These are phyloP conservation scores for Digitaria exilis DNA, from an alignment of 202 grass and related monocot genomes.

Conservation along the genomic window DNA sequence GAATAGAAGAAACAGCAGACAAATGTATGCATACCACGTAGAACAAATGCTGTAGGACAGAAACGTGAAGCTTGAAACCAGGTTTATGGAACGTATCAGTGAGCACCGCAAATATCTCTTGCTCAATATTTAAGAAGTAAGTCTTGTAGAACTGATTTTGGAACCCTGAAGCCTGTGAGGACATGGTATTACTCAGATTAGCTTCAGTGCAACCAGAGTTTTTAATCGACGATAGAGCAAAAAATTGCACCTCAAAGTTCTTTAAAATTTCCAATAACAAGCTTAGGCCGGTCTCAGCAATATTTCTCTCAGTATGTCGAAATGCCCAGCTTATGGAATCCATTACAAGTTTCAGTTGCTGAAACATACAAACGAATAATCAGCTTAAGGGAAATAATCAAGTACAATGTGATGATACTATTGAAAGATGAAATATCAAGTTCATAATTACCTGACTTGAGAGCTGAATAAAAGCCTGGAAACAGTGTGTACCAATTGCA, in stretches of 20 bases:
- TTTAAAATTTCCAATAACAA: constrained; percentile 66
- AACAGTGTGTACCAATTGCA: constrained; percentile 68
- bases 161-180: constrained; percentile 60
- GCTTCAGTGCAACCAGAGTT: not conserved
- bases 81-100: constrained; percentile 73
- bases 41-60: constrained; percentile 65
- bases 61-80: constrained; percentile 65
- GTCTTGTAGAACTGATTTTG: constrained; percentile 69
- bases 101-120: constrained; percentile 71
- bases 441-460: constrained; percentile 57
- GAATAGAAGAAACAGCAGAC: not conserved
- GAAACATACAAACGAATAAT: constrained; percentile 11
- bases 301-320: constrained; percentile 72
- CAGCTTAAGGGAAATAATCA: not conserved
- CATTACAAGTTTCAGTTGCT: constrained; percentile 79
- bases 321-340: constrained; percentile 74
- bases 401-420: not conserved
- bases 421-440: constrained; percentile 23
- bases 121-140: constrained; percentile 68
- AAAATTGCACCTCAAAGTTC: constrained; percentile 61
- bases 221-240: not conserved
- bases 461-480: constrained; percentile 65
- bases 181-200: not conserved
- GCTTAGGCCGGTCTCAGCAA: constrained; percentile 71
- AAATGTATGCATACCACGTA: constrained; percentile 23